These are phyloP conservation scores for Crithidia mellificae DNA, from an alignment of 208 protist genomes.

Conservation along the genomic window DNA sequence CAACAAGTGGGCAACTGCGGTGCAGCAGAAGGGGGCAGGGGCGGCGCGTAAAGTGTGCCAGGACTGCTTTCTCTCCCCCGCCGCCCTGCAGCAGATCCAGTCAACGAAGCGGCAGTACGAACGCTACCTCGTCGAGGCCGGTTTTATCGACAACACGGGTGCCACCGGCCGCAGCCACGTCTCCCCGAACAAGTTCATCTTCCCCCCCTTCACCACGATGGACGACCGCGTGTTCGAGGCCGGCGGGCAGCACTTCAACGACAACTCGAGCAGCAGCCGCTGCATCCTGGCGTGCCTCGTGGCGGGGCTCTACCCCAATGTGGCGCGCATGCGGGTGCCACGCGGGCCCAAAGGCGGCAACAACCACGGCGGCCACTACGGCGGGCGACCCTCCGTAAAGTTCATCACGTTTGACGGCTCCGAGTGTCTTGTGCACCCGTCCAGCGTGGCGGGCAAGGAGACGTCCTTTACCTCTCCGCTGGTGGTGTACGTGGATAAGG, in stretches of 20 bases:
- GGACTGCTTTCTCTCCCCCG: constrained; percentile 79
- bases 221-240: constrained; percentile 83
- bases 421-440: constrained; percentile 89
- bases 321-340: constrained; percentile 64
- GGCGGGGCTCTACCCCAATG: constrained; percentile 96
- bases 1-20: constrained; percentile 61
- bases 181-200: constrained; percentile 55
- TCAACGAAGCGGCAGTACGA: constrained; percentile 93
- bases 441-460: constrained; percentile 83
- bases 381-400: constrained; percentile 20
- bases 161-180: not conserved
- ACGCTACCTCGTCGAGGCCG: constrained; percentile 87
- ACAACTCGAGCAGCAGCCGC: constrained; percentile 78
- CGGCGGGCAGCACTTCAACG: constrained; percentile 81
- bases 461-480: constrained; percentile 71
- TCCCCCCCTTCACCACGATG: constrained; percentile 65
- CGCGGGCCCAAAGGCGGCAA: constrained; percentile 18
- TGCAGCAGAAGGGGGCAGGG: constrained; percentile 45
- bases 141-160: constrained; percentile 73
- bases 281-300: constrained; percentile 91
- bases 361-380: not conserved
- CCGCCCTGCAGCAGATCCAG: constrained; percentile 86
- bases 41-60: constrained; percentile 72
- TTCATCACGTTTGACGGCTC: constrained; percentile 81
- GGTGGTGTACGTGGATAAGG: constrained; percentile 94